phyloP scores from a whole-genome alignment of 2,329 filamentous ascomycete species.

The Calonectria hawksworthii region DNA sequence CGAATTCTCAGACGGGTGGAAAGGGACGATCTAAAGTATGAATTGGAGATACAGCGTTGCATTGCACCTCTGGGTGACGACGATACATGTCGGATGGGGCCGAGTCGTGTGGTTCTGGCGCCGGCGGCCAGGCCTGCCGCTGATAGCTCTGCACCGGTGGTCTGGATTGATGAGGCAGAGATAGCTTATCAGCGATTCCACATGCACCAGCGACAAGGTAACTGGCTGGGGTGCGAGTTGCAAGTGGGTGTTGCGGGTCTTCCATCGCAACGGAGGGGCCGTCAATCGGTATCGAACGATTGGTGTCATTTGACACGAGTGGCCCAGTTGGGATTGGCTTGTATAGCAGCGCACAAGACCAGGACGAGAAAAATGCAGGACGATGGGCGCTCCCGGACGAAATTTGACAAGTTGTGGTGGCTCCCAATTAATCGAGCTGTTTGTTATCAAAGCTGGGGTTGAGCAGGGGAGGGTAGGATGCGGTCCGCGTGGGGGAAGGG shows the following conservation, averaged over 20 bases:
- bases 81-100: constrained; percentile 26
- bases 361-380: background rate
- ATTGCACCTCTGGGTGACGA: constrained; percentile 22
- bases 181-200: constrained; percentile 45
- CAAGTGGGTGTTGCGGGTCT: constrained; percentile 40
- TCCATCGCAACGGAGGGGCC: constrained; percentile 23
- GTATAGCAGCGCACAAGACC: background rate
- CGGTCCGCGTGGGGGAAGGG: constrained; percentile 39
- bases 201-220: constrained; percentile 30
- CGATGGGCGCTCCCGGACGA: constrained; percentile 19
- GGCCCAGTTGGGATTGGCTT: background rate
- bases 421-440: constrained; percentile 16
- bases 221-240: constrained; percentile 32
- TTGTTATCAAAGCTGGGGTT: constrained; percentile 38
- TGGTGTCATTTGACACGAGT: background rate
- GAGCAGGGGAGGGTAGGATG: constrained; percentile 15
- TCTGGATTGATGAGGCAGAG: constrained; percentile 34
- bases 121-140: constrained; percentile 35
- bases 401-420: constrained; percentile 1
- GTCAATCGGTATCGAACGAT: constrained; percentile 30
- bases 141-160: constrained; percentile 36
- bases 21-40: constrained; percentile 30
- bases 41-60: constrained; percentile 24
- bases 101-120: constrained; percentile 38
- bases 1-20: background rate